Evolutionary conservation across 1,284 basidiomycete species (phyloP).

Genomic region (Leccinum huronense): DNA sequence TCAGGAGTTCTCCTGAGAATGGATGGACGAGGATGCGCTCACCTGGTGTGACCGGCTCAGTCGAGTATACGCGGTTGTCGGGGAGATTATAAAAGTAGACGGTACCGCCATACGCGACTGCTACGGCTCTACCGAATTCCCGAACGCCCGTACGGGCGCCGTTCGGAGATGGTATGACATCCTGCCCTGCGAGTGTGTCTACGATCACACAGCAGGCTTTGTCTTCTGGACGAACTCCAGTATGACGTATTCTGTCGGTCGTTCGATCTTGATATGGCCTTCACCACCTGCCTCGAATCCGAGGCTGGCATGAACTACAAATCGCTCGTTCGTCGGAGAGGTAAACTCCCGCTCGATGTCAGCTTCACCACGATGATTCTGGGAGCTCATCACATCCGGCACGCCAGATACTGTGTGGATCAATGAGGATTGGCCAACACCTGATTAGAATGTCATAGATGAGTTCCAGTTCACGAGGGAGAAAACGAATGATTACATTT

Average conservation of each 20-base stretch:
- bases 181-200: too few relatives aligned
- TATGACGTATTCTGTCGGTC: too few relatives aligned
- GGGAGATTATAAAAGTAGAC: conserved; percentile 38
- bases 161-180: conserved; percentile 23
- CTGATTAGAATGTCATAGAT: conserved; percentile 8
- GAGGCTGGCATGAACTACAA: conserved; percentile 24
- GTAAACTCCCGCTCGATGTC: conserved; percentile 16
- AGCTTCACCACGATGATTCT: conserved; percentile 1
- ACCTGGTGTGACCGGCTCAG: conserved; percentile 32
- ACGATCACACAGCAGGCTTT: too few relatives aligned
- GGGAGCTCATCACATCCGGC: conserved; percentile 13
- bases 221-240: too few relatives aligned
- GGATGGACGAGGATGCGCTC: not conserved
- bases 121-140: conserved; percentile 43
- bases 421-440: conserved; percentile 22
- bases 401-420: conserved; percentile 18
- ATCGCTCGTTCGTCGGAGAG: conserved; percentile 12
- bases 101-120: conserved; percentile 31
- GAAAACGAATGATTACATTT: conserved; percentile 6
- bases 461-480: not conserved
- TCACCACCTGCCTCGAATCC: conserved; percentile 21
- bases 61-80: conserved; percentile 28
- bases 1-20: not conserved
- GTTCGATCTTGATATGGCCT: conserved; percentile 3
- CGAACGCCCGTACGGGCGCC: conserved; percentile 40